A percentile compares a stretch with the other conserved stretches of the same genome.
These are phyloP conservation scores for Phaeoacremonium minimum DNA, from an alignment of 2,329 filamentous ascomycete species.

Conservation along the genomic window DNA sequence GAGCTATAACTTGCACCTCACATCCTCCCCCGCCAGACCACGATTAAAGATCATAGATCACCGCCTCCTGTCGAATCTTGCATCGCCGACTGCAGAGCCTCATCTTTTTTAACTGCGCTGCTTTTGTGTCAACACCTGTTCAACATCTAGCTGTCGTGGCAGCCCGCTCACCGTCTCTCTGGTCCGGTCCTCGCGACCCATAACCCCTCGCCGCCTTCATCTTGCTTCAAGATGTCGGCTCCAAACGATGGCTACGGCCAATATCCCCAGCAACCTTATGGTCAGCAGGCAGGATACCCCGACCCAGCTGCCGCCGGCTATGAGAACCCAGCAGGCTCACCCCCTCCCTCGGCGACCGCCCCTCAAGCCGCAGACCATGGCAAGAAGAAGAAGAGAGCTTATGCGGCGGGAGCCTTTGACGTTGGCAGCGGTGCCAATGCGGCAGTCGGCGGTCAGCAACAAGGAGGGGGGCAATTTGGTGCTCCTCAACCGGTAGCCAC, in stretches of 20 bases:
- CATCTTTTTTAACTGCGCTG: too few relatives aligned
- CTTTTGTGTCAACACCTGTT: too few relatives aligned
- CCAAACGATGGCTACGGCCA: constrained; percentile 52
- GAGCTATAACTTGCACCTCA: constrained; percentile 4
- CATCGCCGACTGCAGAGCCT: too few relatives aligned
- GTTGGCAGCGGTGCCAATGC: constrained; percentile 87
- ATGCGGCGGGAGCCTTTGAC: constrained; percentile 92
- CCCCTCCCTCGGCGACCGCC: constrained; percentile 23
- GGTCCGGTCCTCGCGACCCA: not conserved
- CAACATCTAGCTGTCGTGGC: too few relatives aligned
- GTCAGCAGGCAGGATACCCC: constrained; percentile 31
- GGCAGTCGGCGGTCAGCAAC: constrained; percentile 41
- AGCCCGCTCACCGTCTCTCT: not conserved
- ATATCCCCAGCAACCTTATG: constrained; percentile 36
- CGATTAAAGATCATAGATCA: too few relatives aligned
- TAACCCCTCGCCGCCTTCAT: constrained; percentile 10
- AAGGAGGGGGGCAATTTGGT: constrained; percentile 39
- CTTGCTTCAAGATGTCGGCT: constrained; percentile 47
- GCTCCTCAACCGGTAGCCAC: constrained; percentile 34
- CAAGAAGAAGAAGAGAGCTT: constrained; percentile 89
- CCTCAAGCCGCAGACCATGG: constrained; percentile 36
- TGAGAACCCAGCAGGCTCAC: constrained; percentile 30
- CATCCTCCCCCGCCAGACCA: too few relatives aligned
- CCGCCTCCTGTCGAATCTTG: too few relatives aligned
- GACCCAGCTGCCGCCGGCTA: constrained; percentile 29